Evolutionary conservation across 441 rosid genomes (phyloP).

Genomic region (Pelargonium australe): DNA sequence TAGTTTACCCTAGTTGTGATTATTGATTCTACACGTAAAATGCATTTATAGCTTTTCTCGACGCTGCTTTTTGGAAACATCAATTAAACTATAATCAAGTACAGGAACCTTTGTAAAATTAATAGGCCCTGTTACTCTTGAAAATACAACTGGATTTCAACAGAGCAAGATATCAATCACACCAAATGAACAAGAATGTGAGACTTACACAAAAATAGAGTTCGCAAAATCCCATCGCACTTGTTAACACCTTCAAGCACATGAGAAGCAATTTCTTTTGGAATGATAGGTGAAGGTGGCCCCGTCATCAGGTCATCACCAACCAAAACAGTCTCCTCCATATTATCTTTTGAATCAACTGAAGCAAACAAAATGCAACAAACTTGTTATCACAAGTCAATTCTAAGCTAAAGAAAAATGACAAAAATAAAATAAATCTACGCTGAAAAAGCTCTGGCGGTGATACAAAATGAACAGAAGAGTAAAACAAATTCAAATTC

Average conservation of each 20-base stretch:
- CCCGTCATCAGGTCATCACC: slow-evolving; percentile 96
- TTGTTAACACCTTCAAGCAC: slow-evolving; percentile 81
- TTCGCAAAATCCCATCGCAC: slow-evolving; percentile 76
- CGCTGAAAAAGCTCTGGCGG: too few species aligned
- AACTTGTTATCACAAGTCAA: not conserved
- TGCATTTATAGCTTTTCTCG: not conserved
- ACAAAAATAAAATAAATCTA: too few species aligned
- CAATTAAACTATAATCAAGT: not conserved
- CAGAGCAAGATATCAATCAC: not conserved
- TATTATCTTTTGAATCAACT: slow-evolving; percentile 87
- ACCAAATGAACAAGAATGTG: not conserved
- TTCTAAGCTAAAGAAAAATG: not conserved
- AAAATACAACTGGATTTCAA: not conserved
- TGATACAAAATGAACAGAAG: too few species aligned
- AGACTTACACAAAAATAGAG: slow-evolving; percentile 76
- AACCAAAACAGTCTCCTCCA: slow-evolving; percentile 94
- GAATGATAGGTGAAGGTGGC: slow-evolving; percentile 82
- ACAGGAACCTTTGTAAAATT: not conserved
- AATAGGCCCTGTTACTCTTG: not conserved
- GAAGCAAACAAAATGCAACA: slow-evolving; percentile 23
- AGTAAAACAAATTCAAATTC: too few species aligned
- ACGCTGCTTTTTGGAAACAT: not conserved
- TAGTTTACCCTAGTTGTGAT: not conserved
- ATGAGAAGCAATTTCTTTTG: slow-evolving; percentile 87
- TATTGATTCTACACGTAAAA: not conserved